Evolutionary conservation across 164 flowering plant species (phyloP), one percentile per base, ranked within the genome.

Genomic region (Chimonanthus salicifolius): DNA sequence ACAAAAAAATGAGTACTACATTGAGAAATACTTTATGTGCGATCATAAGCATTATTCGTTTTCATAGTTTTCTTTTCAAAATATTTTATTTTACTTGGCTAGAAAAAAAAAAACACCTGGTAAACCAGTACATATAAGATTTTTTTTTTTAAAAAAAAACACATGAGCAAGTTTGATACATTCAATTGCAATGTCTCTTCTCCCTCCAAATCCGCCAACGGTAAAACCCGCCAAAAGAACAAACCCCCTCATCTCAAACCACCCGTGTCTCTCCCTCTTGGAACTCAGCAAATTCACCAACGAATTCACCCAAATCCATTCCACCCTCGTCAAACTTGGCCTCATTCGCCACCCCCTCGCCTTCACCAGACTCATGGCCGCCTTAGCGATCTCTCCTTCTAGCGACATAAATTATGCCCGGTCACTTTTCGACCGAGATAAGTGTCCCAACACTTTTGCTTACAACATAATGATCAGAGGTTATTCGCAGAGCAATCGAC

Each of bases 391-490:
- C 60, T 46, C 73, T 76, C 62, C 71, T 18, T 33, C 74, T 21
- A 21, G 60, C 74, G 54, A 75, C 72, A 51, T 76, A 68, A 5
- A 70, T 66, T 80, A 83, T 68, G 83, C 86, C 33, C 78, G 73
- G 70, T 80, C 83, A n/a, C 58, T 84, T 4, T 74, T 84, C 77
- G 50, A 58, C 65, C 73, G 45, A 64, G 67, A 79, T 46, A 65
- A 18, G 47, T 71, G 33, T 67, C 86, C 87, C 8, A 82, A 79
- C 66, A 63, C 84, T 5, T 82, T 58, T 46, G 62, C 72, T 33
- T 83, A 69, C 69, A 83, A 83, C 67, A 48, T 84, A 75, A 21
- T 84, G 13, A 83, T 84, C 63, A 78, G 89, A 62, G 85, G 79
- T 13, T 83, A 83, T 50, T 83, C 88, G 47, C 78, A 74, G 60